These are phyloP conservation scores for Metschnikowia picachoensis DNA, from an alignment of 805 yeast genomes.

Conservation along the genomic window DNA sequence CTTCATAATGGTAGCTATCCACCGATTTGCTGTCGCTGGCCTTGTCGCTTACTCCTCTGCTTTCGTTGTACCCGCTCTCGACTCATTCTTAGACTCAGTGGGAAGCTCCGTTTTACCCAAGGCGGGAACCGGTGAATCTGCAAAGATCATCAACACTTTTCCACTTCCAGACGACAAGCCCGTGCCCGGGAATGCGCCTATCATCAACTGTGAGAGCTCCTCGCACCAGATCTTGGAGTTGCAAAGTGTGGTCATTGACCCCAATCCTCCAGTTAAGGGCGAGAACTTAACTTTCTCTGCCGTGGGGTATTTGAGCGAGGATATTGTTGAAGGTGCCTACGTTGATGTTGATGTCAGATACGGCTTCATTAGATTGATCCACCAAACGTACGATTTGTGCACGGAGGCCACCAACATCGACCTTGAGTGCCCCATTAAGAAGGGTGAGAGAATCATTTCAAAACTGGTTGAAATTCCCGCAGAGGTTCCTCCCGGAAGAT, in stretches of 20 bases:
- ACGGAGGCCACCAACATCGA: constrained; percentile 82
- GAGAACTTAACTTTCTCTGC: constrained; percentile 76
- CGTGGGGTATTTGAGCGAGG: constrained; percentile 52
- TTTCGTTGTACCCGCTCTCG: constrained; percentile 13
- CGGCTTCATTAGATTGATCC: constrained; percentile 84
- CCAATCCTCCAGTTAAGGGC: constrained; percentile 92
- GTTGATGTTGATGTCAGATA: constrained; percentile 91
- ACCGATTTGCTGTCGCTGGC: constrained; percentile 12
- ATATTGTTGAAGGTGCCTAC: constrained; percentile 80
- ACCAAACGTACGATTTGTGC: constrained; percentile 91
- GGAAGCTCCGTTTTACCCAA: constrained; percentile 5
- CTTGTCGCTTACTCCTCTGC: constrained; percentile 14
- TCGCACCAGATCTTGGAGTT: constrained; percentile 63
- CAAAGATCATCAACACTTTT: constrained; percentile 11
- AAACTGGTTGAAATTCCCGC: constrained; percentile 81
- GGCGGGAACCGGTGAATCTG: constrained; percentile 1
- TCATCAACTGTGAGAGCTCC: constrained; percentile 66
- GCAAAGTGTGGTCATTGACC: constrained; percentile 55
- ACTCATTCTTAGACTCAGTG: constrained; percentile 11
- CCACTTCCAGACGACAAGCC: constrained; percentile 49
- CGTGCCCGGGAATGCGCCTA: constrained; percentile 88
- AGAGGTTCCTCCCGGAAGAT: constrained; percentile 94
- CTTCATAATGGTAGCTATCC: constrained; percentile 14
- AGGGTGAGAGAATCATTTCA: constrained; percentile 62
- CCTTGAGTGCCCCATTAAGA: constrained; percentile 73